These are phyloP conservation scores for Moniliella sp. DNA, from an alignment of 1,284 basidiomycete species.

Conservation along the genomic window DNA sequence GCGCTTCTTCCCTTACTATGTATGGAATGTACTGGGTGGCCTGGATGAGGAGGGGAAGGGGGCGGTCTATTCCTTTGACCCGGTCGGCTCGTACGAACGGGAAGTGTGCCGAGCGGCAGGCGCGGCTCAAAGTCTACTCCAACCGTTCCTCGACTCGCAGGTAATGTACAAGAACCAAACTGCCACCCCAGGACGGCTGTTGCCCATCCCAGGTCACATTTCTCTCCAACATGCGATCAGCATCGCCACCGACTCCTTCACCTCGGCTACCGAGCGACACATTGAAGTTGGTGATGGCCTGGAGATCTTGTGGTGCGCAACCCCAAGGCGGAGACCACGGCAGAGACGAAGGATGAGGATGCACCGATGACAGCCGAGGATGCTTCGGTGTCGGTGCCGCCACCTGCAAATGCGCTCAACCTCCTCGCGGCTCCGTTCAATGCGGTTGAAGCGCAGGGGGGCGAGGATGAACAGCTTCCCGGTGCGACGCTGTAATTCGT, in stretches of 20 bases:
- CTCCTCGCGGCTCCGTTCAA: conserved; percentile 8
- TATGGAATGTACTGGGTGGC: conserved; percentile 32
- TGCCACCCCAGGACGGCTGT: conserved; percentile 12
- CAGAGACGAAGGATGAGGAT: background rate
- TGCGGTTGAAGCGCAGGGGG: conserved; percentile 20
- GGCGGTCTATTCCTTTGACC: conserved; percentile 31
- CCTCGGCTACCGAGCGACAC: conserved; percentile 29
- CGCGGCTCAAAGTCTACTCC: conserved; percentile 26
- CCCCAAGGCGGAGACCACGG: conserved; percentile 1
- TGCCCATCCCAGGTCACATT: conserved; percentile 25
- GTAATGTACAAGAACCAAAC: conserved; percentile 30
- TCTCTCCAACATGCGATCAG: conserved; percentile 16
- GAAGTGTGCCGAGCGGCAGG: conserved; percentile 30
- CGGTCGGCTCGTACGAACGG: conserved; percentile 31
- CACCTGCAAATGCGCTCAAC: conserved; percentile 3
- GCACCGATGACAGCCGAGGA: background rate
- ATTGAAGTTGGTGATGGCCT: conserved; percentile 32
- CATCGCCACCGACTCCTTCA: conserved; percentile 29
- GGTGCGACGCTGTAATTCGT: conserved; percentile 24
- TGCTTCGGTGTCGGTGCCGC: background rate
- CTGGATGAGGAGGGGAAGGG: conserved; percentile 30
- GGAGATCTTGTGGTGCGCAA: conserved; percentile 27
- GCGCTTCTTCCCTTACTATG: conserved; percentile 34
- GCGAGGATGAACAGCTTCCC: conserved; percentile 23
- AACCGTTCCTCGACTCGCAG: conserved; percentile 32